phyloP scores from a whole-genome alignment of 805 yeast genomes.

The Yarrowia hollandica region DNA sequence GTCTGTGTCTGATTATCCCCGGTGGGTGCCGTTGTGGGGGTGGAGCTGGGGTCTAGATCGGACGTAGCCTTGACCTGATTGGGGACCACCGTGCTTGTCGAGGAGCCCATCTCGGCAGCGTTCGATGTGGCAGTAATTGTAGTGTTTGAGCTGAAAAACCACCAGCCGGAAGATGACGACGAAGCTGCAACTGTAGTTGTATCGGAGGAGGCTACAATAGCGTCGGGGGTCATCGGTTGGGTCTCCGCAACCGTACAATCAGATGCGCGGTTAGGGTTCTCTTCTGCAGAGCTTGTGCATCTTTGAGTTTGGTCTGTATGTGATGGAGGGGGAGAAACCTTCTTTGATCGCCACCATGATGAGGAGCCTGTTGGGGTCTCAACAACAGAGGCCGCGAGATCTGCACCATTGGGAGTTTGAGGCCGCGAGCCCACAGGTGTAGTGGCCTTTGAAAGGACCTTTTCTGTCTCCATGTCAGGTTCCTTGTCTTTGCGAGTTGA shows the following conservation, averaged over 20 bases:
- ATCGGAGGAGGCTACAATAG: not conserved
- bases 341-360: conserved; percentile 26
- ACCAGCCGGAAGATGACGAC: conserved; percentile 7
- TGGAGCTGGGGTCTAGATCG: conserved; percentile 3
- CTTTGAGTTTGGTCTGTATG: conserved; percentile 12
- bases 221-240: not conserved
- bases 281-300: not conserved
- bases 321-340: conserved; percentile 19
- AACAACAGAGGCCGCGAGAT: not conserved
- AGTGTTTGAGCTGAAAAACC: conserved; percentile 19
- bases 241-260: conserved; percentile 24
- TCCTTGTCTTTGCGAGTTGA: conserved; percentile 5
- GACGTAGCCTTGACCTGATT: conserved; percentile 3
- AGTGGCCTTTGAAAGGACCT: not conserved
- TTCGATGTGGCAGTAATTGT: not conserved
- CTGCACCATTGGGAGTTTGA: not conserved
- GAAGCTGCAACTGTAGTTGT: conserved; percentile 10
- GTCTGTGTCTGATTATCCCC: not conserved
- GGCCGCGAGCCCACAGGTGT: not conserved
- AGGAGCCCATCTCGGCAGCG: not conserved
- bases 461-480: conserved; percentile 2
- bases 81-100: not conserved
- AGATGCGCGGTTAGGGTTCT: conserved; percentile 26
- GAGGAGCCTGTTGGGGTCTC: conserved; percentile 15
- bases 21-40: no score